These are phyloP conservation scores for Trichoderma orchidacearum DNA, from an alignment of 495 filamentous ascomycete species.

Conservation along the genomic window DNA sequence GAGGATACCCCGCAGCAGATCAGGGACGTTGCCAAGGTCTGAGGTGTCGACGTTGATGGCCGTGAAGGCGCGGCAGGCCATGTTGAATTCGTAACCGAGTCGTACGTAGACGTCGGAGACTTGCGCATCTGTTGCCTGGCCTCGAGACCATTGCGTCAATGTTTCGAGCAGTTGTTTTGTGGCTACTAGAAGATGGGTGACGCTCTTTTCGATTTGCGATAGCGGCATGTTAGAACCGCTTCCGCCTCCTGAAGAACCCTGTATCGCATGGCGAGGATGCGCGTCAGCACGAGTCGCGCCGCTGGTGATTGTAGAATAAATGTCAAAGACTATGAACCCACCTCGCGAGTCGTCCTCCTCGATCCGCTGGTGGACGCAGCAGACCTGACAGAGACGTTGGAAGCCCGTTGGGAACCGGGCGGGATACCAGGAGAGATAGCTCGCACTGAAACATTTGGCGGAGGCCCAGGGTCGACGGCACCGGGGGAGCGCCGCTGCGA, in stretches of 20 bases:
- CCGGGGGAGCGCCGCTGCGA: constrained; percentile 26
- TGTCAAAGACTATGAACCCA: constrained; percentile 13
- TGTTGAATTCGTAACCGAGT: constrained; percentile 96
- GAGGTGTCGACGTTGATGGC: constrained; percentile 89
- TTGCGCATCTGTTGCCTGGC: constrained; percentile 77
- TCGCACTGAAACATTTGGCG: constrained; percentile 40
- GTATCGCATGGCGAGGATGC: background rate
- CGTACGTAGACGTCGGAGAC: constrained; percentile 97
- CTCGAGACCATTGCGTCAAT: constrained; percentile 90
- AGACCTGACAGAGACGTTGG: constrained; percentile 20
- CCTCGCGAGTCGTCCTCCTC: constrained; percentile 24
- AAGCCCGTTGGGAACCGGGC: constrained; percentile 29
- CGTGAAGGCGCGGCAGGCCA: constrained; percentile 90
- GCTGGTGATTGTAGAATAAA: background rate
- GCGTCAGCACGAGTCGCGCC: constrained; percentile 1
- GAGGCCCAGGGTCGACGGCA: constrained; percentile 18
- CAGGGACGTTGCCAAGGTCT: constrained; percentile 90
- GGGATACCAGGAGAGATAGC: constrained; percentile 43
- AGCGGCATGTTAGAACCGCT: constrained; percentile 38
- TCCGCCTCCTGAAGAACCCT: background rate
- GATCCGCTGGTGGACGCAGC: constrained; percentile 6
- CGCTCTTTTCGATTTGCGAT: constrained; percentile 94
- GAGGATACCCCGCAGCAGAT: constrained; percentile 75
- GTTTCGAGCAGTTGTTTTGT: constrained; percentile 97
- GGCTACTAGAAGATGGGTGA: constrained; percentile 91